These are phyloP conservation scores for Chalara sp. DNA, from an alignment of 2,329 filamentous ascomycete genomes.

Conservation along the genomic window DNA sequence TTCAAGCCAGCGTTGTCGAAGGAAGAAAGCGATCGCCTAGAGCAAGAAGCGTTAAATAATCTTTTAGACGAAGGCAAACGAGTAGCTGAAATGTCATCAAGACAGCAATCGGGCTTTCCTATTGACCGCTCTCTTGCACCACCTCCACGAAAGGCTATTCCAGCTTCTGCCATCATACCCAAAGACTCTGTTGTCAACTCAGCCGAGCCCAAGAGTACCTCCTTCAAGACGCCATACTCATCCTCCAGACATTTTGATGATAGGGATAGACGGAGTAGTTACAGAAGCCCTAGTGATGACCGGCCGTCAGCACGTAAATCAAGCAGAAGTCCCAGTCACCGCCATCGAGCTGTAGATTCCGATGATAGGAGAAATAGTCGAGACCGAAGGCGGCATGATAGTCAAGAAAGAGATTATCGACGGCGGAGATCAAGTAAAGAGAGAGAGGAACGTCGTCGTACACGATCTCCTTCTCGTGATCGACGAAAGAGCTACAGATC, in stretches of 20 bases:
- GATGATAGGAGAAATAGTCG: constrained; percentile 19
- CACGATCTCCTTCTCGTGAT: constrained; percentile 17
- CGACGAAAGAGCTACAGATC: constrained; percentile 19
- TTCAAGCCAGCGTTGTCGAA: constrained; percentile 20
- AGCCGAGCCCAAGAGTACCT: constrained; percentile 21
- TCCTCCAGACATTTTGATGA: constrained; percentile 5
- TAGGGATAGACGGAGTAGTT: constrained; percentile 8
- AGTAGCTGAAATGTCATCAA: constrained; percentile 19
- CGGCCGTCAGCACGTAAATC: constrained; percentile 17
- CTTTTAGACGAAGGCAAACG: constrained; percentile 27
- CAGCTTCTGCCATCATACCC: constrained; percentile 27
- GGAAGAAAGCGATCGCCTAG: constrained; percentile 26
- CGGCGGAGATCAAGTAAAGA: constrained; percentile 17
- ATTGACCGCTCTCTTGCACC: constrained; percentile 27
- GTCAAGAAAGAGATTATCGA: constrained; percentile 21
- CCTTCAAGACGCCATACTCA: constrained; percentile 7
- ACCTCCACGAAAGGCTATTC: constrained; percentile 26
- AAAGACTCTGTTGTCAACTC: constrained; percentile 20
- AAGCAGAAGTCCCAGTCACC: constrained; percentile 15
- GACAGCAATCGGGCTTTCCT: constrained; percentile 27
- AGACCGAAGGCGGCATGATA: constrained; percentile 15
- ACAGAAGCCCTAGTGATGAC: constrained; percentile 20
- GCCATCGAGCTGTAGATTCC: constrained; percentile 10
- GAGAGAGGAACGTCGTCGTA: constrained; percentile 18
- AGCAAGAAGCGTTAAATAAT: constrained; percentile 28